Percentiles rank a stretch among this genome's conserved stretches.
Evolutionary conservation across 768 basidiomycete genomes (phyloP).

Genomic region (Termitomyces sp.): DNA sequence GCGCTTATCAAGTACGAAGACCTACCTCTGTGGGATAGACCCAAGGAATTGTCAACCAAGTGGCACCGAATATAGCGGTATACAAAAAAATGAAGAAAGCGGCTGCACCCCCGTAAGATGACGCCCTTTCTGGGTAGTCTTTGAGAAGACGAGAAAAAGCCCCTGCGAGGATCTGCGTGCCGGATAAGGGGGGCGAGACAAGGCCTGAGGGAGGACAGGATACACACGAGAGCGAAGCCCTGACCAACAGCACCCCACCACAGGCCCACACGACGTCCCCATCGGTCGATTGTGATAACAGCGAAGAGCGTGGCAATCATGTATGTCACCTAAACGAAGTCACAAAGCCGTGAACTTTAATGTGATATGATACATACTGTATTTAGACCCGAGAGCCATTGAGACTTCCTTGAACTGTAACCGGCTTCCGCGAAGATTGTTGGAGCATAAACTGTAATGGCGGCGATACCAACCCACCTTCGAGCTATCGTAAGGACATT

Average conservation of each 20-base stretch:
- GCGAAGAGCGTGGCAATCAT: constrained; percentile 35
- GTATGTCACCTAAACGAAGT: constrained; percentile 30
- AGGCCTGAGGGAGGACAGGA: neutral
- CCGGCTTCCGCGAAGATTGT: constrained; percentile 39
- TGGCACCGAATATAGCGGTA: constrained; percentile 37
- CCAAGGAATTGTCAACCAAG: constrained; percentile 41
- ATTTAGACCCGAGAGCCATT: constrained; percentile 40
- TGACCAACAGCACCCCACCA: constrained; percentile 42
- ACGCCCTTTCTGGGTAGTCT: constrained; percentile 32
- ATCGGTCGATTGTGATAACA: constrained; percentile 36
- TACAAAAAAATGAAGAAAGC: constrained; percentile 40
- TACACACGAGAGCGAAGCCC: constrained; percentile 23
- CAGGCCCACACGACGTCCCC: constrained; percentile 36
- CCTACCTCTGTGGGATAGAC: constrained; percentile 25
- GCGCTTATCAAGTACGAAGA: neutral
- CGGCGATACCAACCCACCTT: constrained; percentile 40
- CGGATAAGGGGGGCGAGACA: neutral
- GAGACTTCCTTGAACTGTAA: constrained; percentile 34
- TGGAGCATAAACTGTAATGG: constrained; percentile 40
- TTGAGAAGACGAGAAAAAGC: constrained; percentile 35
- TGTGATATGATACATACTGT: constrained; percentile 20
- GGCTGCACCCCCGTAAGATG: constrained; percentile 34
- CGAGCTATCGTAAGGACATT: neutral
- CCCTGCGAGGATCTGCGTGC: constrained; percentile 30
- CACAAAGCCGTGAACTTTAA: neutral